These are phyloP conservation scores for Ceratobasidium sp. DNA, from an alignment of 1,284 basidiomycete genomes.

Conservation along the genomic window DNA sequence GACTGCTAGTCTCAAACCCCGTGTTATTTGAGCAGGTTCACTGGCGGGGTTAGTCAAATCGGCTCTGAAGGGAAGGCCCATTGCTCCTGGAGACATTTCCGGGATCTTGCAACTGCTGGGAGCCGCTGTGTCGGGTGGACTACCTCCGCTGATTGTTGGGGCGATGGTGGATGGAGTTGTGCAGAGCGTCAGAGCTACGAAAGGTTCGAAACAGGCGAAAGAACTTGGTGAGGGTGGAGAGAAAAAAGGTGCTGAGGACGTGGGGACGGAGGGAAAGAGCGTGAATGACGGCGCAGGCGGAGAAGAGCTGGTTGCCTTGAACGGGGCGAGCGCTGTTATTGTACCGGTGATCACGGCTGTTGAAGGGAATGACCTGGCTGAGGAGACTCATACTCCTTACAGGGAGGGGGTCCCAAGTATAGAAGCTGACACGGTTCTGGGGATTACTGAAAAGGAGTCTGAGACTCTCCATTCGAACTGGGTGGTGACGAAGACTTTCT, in stretches of 20 bases:
- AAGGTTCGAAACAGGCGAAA: background rate
- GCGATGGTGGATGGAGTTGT: background rate
- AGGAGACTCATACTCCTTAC: too few species aligned
- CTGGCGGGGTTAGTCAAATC: conserved; percentile 39
- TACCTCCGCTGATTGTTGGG: conserved; percentile 11
- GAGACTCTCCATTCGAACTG: background rate
- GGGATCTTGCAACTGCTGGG: conserved; percentile 17
- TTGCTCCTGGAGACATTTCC: conserved; percentile 21
- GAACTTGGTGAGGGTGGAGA: background rate
- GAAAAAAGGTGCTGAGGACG: too few species aligned
- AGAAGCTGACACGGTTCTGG: background rate
- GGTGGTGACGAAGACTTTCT: background rate
- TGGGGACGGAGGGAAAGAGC: too few species aligned
- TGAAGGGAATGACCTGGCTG: too few species aligned
- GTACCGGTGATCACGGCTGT: too few species aligned
- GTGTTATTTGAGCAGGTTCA: conserved; percentile 32
- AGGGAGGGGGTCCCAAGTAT: background rate
- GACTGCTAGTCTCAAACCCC: background rate
- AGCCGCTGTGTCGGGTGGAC: conserved; percentile 2
- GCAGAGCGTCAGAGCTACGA: background rate
- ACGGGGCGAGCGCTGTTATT: too few species aligned
- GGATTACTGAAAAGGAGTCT: background rate
- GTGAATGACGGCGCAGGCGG: too few species aligned
- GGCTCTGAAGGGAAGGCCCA: conserved; percentile 17
- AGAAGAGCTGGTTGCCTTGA: too few species aligned